Conservation (phyloP, 257 asterid genomes). For the Nicotiana knightiana region DNA sequence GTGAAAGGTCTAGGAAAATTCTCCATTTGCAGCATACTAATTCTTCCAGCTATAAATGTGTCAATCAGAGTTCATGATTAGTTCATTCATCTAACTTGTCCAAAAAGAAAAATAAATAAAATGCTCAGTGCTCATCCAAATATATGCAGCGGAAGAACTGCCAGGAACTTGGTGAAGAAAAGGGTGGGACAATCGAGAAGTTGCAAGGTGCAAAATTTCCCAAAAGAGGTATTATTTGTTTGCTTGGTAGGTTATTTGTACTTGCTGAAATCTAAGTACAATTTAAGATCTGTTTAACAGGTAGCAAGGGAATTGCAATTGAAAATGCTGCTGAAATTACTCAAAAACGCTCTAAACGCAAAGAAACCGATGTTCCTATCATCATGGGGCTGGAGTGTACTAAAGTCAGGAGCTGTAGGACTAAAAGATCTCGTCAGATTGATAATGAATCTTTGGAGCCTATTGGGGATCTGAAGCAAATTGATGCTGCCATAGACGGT, state of each 20-base stretch:
- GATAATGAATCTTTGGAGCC: conserved; percentile 22
- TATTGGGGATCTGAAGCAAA: conserved; percentile 27
- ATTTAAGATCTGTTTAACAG: conserved; percentile 29
- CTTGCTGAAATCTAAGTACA: conserved; percentile 14
- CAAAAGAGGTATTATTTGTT: neutral
- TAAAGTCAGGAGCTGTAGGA: conserved; percentile 29
- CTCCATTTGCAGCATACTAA: neutral
- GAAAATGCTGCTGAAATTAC: conserved; percentile 30
- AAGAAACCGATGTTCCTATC: conserved; percentile 31
- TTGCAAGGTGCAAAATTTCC: conserved; percentile 8
- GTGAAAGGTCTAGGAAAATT: neutral
- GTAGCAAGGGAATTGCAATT: conserved; percentile 27
- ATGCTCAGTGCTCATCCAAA: neutral
- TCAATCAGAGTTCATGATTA: neutral
- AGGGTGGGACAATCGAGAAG: conserved; percentile 18
- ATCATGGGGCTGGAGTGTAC: conserved; percentile 60
- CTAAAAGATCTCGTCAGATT: conserved; percentile 17
- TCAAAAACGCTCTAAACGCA: conserved; percentile 22
- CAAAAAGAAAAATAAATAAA: neutral
- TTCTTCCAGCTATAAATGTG: neutral
- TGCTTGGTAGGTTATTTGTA: neutral
- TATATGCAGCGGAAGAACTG: conserved; percentile 45
- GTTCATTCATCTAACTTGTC: neutral
- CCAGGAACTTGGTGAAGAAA: conserved; percentile 27
- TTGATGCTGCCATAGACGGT: conserved; percentile 18